phyloP scores from a whole-genome alignment of 2,329 filamentous ascomycete species.

The Incumbomyces lentus region DNA sequence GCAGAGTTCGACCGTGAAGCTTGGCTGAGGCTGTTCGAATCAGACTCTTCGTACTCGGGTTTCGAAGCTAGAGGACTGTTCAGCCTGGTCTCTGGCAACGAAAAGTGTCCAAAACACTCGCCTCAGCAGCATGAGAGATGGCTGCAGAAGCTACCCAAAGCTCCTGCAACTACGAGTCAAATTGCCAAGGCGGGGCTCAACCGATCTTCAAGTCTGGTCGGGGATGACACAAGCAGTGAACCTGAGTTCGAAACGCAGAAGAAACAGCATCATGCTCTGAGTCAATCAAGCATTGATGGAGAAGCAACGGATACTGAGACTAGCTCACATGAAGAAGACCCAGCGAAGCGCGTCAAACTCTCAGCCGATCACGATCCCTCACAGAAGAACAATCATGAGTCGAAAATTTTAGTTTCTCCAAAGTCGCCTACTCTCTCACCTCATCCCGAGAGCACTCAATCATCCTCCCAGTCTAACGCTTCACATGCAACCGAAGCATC shows the following conservation, averaged over 20 bases:
- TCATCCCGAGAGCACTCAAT: not conserved
- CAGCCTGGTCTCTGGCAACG: constrained; percentile 14
- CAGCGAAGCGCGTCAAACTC: constrained; percentile 4
- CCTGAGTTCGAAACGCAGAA: constrained; percentile 16
- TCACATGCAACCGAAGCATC: constrained; percentile 12
- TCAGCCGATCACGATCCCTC: too few relatives aligned
- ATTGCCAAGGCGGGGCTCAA: constrained; percentile 3
- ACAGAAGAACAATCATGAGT: constrained; percentile 5
- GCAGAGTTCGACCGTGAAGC: constrained; percentile 40
- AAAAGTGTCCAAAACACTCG: constrained; percentile 16
- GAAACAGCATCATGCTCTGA: not conserved
- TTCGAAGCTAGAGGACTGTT: constrained; percentile 2
- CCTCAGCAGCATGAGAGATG: constrained; percentile 5
- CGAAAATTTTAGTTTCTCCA: not conserved
- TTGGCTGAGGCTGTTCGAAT: constrained; percentile 31
- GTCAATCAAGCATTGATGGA: not conserved
- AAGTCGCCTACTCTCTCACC: not conserved
- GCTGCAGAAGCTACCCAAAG: constrained; percentile 1
- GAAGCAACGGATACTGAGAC: constrained; percentile 1
- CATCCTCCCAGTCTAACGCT: not conserved
- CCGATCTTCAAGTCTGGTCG: not conserved
- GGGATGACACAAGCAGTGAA: constrained; percentile 12
- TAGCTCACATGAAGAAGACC: constrained; percentile 8
- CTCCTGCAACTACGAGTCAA: not conserved
- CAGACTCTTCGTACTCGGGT: constrained; percentile 12